Base-by-base conservation (phyloP, 2,329 filamentous ascomycete genomes). In the Annulohypoxylon truncatum region DNA sequence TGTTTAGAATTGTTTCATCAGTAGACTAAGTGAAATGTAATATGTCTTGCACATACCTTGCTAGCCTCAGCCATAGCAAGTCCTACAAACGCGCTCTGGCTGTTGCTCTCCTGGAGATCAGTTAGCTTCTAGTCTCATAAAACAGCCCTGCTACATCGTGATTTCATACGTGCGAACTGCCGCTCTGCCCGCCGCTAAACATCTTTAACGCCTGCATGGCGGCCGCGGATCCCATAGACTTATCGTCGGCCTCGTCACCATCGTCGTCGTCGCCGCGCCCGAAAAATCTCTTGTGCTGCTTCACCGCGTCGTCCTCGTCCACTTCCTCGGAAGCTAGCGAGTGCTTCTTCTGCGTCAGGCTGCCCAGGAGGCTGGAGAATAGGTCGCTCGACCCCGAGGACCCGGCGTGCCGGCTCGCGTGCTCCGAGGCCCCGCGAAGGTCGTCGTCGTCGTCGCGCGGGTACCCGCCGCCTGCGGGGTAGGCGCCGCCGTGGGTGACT, bases 41-140 rank as follows among this genome's bases (percentile, higher is more conserved):
- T 28, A 20, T 18, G n/a, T 9, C 4, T 20, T 38, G 22, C 8
- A 72, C 80, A 58, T 67, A 94, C 82, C 84, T 94, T 94, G 75
- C 90, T 90, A 31, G 93, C 94, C 82, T 97, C 91, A 7, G 86
- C 89, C 92, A 97, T 94, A 44, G 94, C 94, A 77, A 97, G 83
- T 3, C 91, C 92, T 68, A 97, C 87, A 75, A 97, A 93, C 67
- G 90, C 87, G 77, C 90, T 93, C 84, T 97, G 90, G 71, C 88
- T 87, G 74, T 84, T 82, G 50, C 80, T 80, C 7, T 79, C 77
- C 65, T 76, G 46, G 0, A 29, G 15, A n/a, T 46, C 26, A 8
- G 15, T 63, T 33, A 59, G 50, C 44, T 2, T 58, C 56, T 6
- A 9, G 9, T 31, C 31, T 26, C 6, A 5, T n/a, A 24, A n/a